Percentiles rank a stretch among this genome's conserved stretches.
Evolutionary conservation across 2,329 filamentous ascomycete genomes (phyloP).

Genomic region (Penicillium sp.): DNA sequence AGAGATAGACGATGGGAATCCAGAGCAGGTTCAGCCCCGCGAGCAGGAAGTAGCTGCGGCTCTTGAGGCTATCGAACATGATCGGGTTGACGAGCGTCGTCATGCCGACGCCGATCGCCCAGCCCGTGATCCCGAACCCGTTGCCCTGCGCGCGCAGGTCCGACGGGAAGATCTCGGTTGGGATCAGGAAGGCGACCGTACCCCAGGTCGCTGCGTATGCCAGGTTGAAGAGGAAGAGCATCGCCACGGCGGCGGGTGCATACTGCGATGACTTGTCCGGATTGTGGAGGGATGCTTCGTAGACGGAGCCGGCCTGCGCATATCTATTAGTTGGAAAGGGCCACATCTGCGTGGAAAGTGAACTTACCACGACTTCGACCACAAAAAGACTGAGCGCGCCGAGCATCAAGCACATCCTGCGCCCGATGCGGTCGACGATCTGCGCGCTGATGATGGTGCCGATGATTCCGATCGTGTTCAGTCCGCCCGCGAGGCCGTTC

Average conservation of each 20-base stretch:
- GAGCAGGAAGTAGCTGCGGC: conserved; percentile 58
- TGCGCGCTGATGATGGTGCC: conserved; percentile 58
- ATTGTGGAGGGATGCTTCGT: conserved; percentile 46
- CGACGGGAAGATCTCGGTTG: conserved; percentile 62
- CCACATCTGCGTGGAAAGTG: too few relatives aligned
- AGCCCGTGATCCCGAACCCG: conserved; percentile 63
- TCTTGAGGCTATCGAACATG: conserved; percentile 55
- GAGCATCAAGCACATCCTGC: conserved; percentile 48
- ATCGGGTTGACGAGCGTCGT: conserved; percentile 58
- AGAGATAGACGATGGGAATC: conserved; percentile 57
- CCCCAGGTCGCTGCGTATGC: conserved; percentile 58
- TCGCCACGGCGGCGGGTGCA: conserved; percentile 53
- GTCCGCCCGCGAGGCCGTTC: conserved; percentile 55
- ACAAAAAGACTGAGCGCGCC: conserved; percentile 45
- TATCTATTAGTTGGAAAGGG: neutral
- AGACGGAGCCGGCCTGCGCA: conserved; percentile 45
- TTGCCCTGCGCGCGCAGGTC: conserved; percentile 64
- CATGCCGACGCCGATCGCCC: conserved; percentile 63
- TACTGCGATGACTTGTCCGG: conserved; percentile 42
- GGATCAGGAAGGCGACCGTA: conserved; percentile 56
- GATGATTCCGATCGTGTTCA: conserved; percentile 59
- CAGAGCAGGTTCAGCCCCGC: conserved; percentile 57
- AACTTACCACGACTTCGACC: conserved; percentile 48
- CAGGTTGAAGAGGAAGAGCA: conserved; percentile 52
- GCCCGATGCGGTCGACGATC: conserved; percentile 57